Evolutionary conservation across 2,329 filamentous ascomycete species (phyloP).

Genomic region (Aureobasidium sp.): DNA sequence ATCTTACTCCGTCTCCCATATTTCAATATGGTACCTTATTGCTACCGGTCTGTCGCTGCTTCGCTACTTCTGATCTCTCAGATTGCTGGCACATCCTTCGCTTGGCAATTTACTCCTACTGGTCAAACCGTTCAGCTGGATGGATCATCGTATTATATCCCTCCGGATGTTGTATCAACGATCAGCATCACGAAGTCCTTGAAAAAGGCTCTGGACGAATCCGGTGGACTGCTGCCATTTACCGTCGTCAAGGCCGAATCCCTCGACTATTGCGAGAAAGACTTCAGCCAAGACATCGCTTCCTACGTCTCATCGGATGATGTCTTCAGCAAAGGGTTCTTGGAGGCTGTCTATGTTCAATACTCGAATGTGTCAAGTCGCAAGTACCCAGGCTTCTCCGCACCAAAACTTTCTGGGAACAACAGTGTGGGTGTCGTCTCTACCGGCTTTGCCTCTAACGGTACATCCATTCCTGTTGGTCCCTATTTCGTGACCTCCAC

Average conservation of each 20-base stretch:
- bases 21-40: neutral
- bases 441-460: conserved; percentile 25
- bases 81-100: neutral
- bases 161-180: conserved; percentile 39
- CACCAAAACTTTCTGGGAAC: conserved; percentile 14
- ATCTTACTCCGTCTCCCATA: neutral
- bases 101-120: conserved; percentile 32
- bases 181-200: conserved; percentile 30
- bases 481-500: conserved; percentile 57
- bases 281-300: conserved; percentile 31
- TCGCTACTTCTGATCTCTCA: conserved; percentile 7
- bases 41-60: conserved; percentile 9
- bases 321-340: conserved; percentile 46
- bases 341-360: conserved; percentile 31
- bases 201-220: conserved; percentile 25
- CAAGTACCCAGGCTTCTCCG: conserved; percentile 19
- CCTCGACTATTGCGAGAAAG: conserved; percentile 26
- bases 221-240: conserved; percentile 40
- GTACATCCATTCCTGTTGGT: conserved; percentile 43
- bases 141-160: conserved; percentile 45
- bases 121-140: conserved; percentile 46
- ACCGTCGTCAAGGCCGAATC: conserved; percentile 40
- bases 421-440: conserved; percentile 22
- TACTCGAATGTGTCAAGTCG: conserved; percentile 7
- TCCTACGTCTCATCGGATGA: conserved; percentile 42